These are phyloP conservation scores for Lactarius sanguifluus DNA, from an alignment of 768 basidiomycete species.

Conservation along the genomic window DNA sequence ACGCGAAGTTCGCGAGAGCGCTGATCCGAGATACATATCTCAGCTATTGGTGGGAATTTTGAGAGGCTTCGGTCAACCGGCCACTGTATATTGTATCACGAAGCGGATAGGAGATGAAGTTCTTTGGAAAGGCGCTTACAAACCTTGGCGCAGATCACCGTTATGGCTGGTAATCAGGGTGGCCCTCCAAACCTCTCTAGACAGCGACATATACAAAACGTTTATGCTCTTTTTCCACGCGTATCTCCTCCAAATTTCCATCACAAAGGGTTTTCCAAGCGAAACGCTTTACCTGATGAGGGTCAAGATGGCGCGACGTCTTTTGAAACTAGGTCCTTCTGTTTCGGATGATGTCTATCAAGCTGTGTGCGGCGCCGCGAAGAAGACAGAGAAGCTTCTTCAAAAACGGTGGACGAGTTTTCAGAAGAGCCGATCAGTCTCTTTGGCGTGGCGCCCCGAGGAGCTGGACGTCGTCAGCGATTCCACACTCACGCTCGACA, in stretches of 20 bases:
- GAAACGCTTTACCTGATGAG: too few relatives aligned
- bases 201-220: background rate
- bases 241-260: background rate
- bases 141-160: background rate
- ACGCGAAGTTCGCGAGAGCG: background rate
- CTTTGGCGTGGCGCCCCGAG: background rate
- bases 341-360: background rate
- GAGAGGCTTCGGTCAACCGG: too few relatives aligned
- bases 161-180: background rate
- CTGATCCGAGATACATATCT: background rate
- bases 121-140: background rate
- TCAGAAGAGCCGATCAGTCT: background rate
- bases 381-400: background rate
- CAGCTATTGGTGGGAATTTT: background rate
- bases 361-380: background rate
- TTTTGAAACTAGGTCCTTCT: too few relatives aligned
- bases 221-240: background rate
- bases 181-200: background rate
- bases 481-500: background rate
- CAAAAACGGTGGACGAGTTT: background rate
- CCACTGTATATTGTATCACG: too few relatives aligned
- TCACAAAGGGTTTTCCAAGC: background rate
- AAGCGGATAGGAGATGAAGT: background rate
- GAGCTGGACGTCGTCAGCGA: background rate
- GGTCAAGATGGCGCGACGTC: too few relatives aligned